These are phyloP conservation scores for Colletotrichum siamense DNA, from an alignment of 2,329 filamentous ascomycete species.

Conservation along the genomic window DNA sequence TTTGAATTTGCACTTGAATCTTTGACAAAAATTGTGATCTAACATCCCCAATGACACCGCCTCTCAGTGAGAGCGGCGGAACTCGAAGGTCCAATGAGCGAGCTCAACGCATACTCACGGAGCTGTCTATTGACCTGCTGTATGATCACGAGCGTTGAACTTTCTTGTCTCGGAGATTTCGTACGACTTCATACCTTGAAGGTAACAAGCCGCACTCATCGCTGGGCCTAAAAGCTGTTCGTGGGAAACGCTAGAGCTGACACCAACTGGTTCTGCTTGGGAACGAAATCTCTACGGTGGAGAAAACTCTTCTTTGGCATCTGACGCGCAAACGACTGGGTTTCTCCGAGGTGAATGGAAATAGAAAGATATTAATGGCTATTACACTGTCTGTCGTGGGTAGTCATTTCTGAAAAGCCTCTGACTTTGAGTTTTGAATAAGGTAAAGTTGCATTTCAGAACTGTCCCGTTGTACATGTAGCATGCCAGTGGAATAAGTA, in stretches of 20 bases:
- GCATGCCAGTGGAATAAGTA: rapidly evolving
- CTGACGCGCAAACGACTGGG: neutral
- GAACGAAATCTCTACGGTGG: neutral
- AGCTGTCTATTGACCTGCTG: neutral
- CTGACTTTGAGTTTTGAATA: neutral
- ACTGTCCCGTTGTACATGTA: neutral
- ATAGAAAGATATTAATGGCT: neutral
- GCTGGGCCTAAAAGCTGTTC: too few species aligned
- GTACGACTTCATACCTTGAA: neutral
- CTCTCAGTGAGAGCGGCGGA: neutral
- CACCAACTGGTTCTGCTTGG: neutral
- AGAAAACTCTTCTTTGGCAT: neutral
- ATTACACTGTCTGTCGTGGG: rapidly evolving
- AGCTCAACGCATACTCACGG: neutral
- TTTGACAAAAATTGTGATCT: neutral
- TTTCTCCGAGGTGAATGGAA: neutral
- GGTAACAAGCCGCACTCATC: too few species aligned
- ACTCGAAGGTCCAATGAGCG: neutral
- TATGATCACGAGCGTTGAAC: neutral
- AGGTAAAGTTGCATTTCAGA: neutral
- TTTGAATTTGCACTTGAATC: neutral
- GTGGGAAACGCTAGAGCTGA: too few species aligned
- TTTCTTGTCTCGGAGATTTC: neutral
- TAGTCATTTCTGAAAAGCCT: neutral
- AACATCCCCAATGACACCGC: neutral